These are phyloP conservation scores for Globisporangium barbulae DNA, from an alignment of 352 stramenopile species.

Conservation along the genomic window DNA sequence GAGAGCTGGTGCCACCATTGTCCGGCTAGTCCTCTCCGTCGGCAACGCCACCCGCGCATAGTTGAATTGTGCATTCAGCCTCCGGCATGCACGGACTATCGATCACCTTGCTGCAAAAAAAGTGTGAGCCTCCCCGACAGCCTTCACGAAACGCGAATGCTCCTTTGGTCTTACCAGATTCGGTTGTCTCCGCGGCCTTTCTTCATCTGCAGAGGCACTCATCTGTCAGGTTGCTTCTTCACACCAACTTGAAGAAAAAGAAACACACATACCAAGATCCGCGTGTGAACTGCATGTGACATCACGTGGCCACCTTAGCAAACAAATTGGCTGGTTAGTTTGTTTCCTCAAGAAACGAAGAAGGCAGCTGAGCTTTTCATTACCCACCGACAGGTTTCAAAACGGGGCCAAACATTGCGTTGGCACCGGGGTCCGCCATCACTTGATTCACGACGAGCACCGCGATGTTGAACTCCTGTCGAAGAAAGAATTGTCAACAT, in stretches of 20 bases:
- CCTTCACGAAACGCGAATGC: background rate
- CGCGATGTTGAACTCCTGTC: constrained; percentile 92
- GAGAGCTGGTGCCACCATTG: background rate
- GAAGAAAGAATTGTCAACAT: constrained; percentile 12
- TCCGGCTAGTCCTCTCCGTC: constrained; percentile 53
- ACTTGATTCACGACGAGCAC: constrained; percentile 92
- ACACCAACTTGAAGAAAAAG: constrained; percentile 6
- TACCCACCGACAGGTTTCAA: constrained; percentile 78
- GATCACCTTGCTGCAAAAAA: constrained; percentile 64
- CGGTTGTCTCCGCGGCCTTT: constrained; percentile 91
- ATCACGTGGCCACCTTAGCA: constrained; percentile 89
- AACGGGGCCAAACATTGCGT: constrained; percentile 77
- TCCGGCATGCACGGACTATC: constrained; percentile 86
- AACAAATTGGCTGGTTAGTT: background rate
- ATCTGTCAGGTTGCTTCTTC: background rate
- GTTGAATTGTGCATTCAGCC: constrained; percentile 76
- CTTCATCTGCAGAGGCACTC: constrained; percentile 50
- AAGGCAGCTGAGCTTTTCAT: background rate
- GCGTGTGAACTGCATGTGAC: constrained; percentile 96
- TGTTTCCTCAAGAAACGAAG: background rate
- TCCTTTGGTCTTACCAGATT: constrained; percentile 52
- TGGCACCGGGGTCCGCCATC: constrained; percentile 85
- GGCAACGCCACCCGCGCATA: constrained; percentile 57
- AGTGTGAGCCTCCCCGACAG: constrained; percentile 2
- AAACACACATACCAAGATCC: constrained; percentile 75